A percentile compares a stretch with the other conserved stretches of the same genome.
Conservation (phyloP, 108 stramenopile species). For the Conticribra guillardii region DNA sequence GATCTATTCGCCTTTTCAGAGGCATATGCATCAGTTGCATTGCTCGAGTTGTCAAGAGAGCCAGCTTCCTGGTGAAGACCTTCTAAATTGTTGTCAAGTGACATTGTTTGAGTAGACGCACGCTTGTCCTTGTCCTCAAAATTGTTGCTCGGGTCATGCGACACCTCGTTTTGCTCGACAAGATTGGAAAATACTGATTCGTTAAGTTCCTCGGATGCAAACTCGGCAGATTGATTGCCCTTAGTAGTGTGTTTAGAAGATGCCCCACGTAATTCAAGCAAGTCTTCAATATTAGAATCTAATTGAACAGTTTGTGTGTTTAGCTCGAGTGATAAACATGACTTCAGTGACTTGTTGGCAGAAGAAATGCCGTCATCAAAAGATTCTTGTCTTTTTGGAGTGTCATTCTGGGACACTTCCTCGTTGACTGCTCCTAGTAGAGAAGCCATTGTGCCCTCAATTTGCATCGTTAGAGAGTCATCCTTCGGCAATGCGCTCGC, state of each 20-base stretch:
- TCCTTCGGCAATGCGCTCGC: constrained; percentile 1
- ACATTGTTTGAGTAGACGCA: not conserved
- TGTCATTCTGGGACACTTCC: not conserved
- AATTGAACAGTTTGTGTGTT: too few relatives aligned
- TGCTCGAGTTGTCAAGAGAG: not conserved
- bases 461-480: constrained; percentile 29
- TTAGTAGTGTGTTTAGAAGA: too few relatives aligned
- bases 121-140: not conserved
- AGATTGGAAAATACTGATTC: not conserved
- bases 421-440: not conserved
- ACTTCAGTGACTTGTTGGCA: too few relatives aligned
- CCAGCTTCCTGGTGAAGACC: too few relatives aligned
- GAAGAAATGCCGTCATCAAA: too few relatives aligned
- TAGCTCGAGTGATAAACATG: too few relatives aligned
- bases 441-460: constrained; percentile 27
- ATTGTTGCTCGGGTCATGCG: not conserved
- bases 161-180: not conserved
- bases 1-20: not conserved
- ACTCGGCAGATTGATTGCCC: too few relatives aligned
- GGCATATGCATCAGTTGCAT: not conserved
- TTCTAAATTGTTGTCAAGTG: constrained; percentile 3
- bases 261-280: too few relatives aligned
- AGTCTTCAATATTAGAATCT: too few relatives aligned
- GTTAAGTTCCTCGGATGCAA: not conserved
- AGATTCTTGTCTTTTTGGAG: too few relatives aligned